Evolutionary conservation across 2,329 filamentous ascomycete species (phyloP).

Genomic region (Claviceps citrina): DNA sequence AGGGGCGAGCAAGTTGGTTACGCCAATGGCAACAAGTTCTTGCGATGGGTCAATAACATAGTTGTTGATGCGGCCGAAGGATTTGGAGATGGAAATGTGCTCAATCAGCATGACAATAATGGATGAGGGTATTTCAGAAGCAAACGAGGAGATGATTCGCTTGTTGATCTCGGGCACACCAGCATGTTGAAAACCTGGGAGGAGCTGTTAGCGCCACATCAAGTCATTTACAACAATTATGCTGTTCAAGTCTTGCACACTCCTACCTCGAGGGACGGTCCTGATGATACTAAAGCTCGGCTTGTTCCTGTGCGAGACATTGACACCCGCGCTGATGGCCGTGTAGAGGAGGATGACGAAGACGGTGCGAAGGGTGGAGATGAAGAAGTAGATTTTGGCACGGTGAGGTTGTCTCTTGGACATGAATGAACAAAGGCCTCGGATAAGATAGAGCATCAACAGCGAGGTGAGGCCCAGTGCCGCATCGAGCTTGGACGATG

Average conservation of each 20-base stretch:
- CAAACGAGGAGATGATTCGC: slow-evolving; percentile 46
- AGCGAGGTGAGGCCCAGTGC: slow-evolving; percentile 59
- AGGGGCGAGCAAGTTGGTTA: slow-evolving; percentile 58
- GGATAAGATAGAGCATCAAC: slow-evolving; percentile 51
- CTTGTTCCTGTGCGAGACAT: slow-evolving; percentile 40
- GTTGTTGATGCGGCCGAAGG: slow-evolving; percentile 66
- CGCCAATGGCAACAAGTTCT: slow-evolving; percentile 62
- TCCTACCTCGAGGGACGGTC: slow-evolving; percentile 49
- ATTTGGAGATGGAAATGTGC: slow-evolving; percentile 72
- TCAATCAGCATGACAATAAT: slow-evolving; percentile 69
- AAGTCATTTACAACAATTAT: neutral
- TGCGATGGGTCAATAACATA: slow-evolving; percentile 70
- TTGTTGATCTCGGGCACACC: slow-evolving; percentile 47
- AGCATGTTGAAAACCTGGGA: slow-evolving; percentile 51
- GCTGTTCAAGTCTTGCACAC: neutral
- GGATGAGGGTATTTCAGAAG: slow-evolving; percentile 51
- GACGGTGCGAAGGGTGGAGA: slow-evolving; percentile 60
- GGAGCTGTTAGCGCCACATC: neutral
- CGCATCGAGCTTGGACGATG: slow-evolving; percentile 45
- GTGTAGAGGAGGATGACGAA: slow-evolving; percentile 74
- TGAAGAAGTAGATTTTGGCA: slow-evolving; percentile 62
- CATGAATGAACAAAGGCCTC: slow-evolving; percentile 43
- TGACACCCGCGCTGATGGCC: slow-evolving; percentile 57
- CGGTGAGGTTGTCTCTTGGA: slow-evolving; percentile 51
- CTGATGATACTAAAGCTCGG: slow-evolving; percentile 51